phyloP scores from a whole-genome alignment of 345 rosid species.

The Aegle marmelos region DNA sequence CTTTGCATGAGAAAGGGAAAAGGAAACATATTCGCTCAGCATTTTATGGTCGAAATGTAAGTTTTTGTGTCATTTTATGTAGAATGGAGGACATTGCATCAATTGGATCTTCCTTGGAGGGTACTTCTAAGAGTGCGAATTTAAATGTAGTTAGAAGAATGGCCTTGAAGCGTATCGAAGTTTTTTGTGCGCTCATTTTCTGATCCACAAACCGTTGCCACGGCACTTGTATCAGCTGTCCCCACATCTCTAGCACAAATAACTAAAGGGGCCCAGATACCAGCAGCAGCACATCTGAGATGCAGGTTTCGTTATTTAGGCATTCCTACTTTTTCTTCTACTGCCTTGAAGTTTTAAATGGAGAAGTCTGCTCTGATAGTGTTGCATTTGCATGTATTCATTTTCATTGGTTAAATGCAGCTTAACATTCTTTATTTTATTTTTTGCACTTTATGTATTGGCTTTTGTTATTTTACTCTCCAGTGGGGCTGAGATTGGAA shows the following conservation, averaged over 20 bases:
- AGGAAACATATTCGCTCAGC: background rate
- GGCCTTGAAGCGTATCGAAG: conserved; percentile 30
- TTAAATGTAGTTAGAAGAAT: conserved; percentile 22
- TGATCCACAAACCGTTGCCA: conserved; percentile 16
- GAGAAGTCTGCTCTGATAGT: background rate
- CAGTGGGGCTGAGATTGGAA: conserved; percentile 39
- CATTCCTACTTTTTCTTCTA: background rate
- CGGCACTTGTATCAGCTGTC: conserved; percentile 18
- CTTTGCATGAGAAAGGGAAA: background rate
- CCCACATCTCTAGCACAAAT: conserved; percentile 30
- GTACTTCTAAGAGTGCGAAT: conserved; percentile 17
- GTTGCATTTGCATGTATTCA: background rate
- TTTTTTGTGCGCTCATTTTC: conserved; percentile 35
- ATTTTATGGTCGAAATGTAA: background rate
- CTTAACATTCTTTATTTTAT: background rate
- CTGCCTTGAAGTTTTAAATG: background rate
- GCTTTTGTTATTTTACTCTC: background rate
- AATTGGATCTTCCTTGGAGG: conserved; percentile 15
- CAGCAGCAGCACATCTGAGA: conserved; percentile 40
- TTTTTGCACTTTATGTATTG: background rate
- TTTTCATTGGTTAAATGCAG: background rate
- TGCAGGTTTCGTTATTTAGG: conserved; percentile 28
- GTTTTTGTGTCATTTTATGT: conserved; percentile 1
- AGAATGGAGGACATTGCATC: conserved; percentile 35
- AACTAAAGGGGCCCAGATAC: conserved; percentile 26